Conservation (phyloP, 106 monocot species). For the Gastrodia elata region DNA sequence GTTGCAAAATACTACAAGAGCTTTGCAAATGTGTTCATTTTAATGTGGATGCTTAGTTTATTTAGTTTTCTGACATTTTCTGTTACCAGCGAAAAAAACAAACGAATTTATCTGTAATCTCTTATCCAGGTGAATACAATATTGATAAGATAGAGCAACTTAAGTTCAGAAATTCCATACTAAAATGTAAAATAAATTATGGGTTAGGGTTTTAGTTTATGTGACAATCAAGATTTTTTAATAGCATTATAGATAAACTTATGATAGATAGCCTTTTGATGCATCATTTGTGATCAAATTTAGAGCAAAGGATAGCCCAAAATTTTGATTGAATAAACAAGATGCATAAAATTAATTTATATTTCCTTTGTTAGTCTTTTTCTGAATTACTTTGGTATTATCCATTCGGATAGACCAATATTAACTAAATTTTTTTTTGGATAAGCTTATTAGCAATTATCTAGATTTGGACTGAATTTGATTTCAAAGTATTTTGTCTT, state of each 20-base stretch:
- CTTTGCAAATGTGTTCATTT: too few relatives aligned
- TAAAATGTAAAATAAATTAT: neutral
- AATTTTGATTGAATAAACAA: neutral
- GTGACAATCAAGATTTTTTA: neutral
- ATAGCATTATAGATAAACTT: neutral
- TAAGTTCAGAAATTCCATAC: neutral
- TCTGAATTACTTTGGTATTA: neutral
- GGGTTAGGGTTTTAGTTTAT: neutral
- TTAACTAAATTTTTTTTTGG: neutral
- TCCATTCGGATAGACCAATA: neutral
- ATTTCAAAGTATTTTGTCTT: neutral
- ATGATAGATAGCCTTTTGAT: neutral
- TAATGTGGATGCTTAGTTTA: too few relatives aligned
- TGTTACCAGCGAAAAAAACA: neutral
- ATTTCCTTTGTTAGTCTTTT: neutral
- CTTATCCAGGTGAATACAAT: neutral
- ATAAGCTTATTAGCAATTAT: neutral
- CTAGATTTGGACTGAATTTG: neutral
- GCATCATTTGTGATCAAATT: neutral
- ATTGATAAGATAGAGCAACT: neutral
- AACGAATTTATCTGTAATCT: neutral
- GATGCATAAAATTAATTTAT: neutral
- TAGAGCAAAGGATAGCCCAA: neutral
- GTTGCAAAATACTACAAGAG: too few relatives aligned
- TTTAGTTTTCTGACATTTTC: too few relatives aligned